Evolutionary conservation across 129 eudicot genomes (phyloP).

Genomic region (Rutidosis leptorrhynchoides): DNA sequence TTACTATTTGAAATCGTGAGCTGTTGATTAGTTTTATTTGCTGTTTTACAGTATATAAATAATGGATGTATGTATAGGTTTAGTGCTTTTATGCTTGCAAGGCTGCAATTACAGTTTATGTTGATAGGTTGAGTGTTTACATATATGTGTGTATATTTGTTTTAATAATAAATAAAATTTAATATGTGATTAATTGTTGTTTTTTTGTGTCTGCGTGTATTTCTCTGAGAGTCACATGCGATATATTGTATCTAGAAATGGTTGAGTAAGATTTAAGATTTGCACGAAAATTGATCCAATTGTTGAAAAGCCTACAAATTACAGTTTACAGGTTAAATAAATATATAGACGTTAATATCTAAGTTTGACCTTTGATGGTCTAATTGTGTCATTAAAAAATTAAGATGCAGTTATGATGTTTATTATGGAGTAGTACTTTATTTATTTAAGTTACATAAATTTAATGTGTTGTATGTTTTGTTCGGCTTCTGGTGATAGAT

Average conservation of each 20-base stretch:
- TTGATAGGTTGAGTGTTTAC: constrained; percentile 11
- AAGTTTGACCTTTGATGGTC: constrained; percentile 26
- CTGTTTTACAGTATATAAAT: neutral
- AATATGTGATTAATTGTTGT: neutral
- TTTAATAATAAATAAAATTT: neutral
- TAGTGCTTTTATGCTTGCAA: neutral
- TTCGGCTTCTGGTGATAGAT: neutral
- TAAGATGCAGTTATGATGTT: constrained; percentile 14
- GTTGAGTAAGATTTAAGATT: constrained; percentile 29
- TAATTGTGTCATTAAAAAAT: constrained; percentile 14
- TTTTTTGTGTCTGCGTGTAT: constrained; percentile 15
- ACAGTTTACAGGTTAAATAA: constrained; percentile 2
- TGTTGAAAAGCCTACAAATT: constrained; percentile 18
- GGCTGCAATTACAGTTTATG: constrained; percentile 2
- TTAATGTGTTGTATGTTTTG: neutral
- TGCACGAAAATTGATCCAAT: constrained; percentile 34
- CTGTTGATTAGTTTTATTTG: neutral
- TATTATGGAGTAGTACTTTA: too few species aligned
- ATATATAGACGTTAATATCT: neutral
- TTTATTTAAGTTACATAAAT: neutral
- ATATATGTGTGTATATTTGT: too few species aligned
- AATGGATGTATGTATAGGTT: neutral
- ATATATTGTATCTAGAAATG: constrained; percentile 16
- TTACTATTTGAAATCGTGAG: constrained; percentile 15
- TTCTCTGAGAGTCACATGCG: constrained; percentile 25